These are phyloP conservation scores for Colletotrichum orbiculare DNA, from an alignment of 2,329 filamentous ascomycete species.

Conservation along the genomic window DNA sequence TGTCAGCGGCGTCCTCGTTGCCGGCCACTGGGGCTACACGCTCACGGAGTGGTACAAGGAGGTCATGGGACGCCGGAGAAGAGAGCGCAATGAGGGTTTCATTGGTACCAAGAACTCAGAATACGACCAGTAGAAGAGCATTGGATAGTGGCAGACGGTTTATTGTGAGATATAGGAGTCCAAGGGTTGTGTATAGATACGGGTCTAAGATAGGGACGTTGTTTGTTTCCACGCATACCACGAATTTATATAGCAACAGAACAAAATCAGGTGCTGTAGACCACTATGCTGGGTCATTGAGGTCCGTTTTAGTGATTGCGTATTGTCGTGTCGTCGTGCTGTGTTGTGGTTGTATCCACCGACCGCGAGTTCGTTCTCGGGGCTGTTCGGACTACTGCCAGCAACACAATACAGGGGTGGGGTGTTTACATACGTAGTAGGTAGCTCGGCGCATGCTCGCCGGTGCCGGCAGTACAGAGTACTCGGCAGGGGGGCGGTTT, in stretches of 20 bases:
- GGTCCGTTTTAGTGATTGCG: no score
- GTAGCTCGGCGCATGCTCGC: slow-evolving; percentile 19
- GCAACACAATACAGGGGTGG: slow-evolving; percentile 6
- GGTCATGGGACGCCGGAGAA: slow-evolving; percentile 59
- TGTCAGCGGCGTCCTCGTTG: slow-evolving; percentile 88
- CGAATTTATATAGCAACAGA: background rate
- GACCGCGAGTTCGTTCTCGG: no score
- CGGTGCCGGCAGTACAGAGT: slow-evolving; percentile 29
- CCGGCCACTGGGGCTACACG: slow-evolving; percentile 92
- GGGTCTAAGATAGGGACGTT: slow-evolving; percentile 17
- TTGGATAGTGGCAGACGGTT: slow-evolving; percentile 4
- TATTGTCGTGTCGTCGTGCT: no score
- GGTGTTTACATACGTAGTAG: background rate
- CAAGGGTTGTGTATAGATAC: slow-evolving; percentile 30
- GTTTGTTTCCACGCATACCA: slow-evolving; percentile 11
- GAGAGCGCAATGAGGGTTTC: slow-evolving; percentile 50
- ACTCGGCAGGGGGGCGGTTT: slow-evolving; percentile 8
- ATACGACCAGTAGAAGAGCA: slow-evolving; percentile 32
- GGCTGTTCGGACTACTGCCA: no score
- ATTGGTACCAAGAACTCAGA: slow-evolving; percentile 36
- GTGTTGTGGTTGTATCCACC: no score
- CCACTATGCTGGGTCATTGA: no score
- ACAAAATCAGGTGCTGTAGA: no score
- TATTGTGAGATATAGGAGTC: slow-evolving; percentile 27
- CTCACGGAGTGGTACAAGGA: slow-evolving; percentile 79